Conservation (phyloP, 1,139 yeast species). For the Debaryomyces udenii region DNA sequence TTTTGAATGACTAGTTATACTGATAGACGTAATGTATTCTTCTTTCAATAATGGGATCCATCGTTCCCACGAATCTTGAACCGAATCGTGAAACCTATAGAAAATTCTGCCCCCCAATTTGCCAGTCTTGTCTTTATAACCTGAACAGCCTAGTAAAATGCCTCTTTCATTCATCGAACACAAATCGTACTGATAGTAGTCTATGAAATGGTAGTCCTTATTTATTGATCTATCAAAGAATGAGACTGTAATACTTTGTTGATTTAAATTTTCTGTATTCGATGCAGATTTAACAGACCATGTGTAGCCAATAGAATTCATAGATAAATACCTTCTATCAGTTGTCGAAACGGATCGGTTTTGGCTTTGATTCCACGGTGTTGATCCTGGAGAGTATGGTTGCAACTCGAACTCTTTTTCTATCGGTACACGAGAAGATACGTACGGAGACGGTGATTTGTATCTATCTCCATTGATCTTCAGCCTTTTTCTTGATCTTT, state of each 20-base stretch:
- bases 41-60: slow-evolving; percentile 36
- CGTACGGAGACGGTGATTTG: slow-evolving; percentile 9
- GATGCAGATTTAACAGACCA: slow-evolving; percentile 65
- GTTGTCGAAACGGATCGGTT: slow-evolving; percentile 19
- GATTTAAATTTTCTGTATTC: slow-evolving; percentile 20
- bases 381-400: slow-evolving; percentile 77
- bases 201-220: slow-evolving; percentile 86
- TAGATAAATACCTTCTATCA: slow-evolving; percentile 72
- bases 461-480: slow-evolving; percentile 24
- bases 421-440: slow-evolving; percentile 5
- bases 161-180: slow-evolving; percentile 75
- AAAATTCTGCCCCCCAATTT: slow-evolving; percentile 35
- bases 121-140: slow-evolving; percentile 23
- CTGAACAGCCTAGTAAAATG: slow-evolving; percentile 59
- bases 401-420: slow-evolving; percentile 14
- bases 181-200: slow-evolving; percentile 67
- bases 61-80: slow-evolving; percentile 49
- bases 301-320: slow-evolving; percentile 80
- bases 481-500: slow-evolving; percentile 28
- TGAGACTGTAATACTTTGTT: slow-evolving; percentile 77
- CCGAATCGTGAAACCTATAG: slow-evolving; percentile 49
- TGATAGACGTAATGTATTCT: slow-evolving; percentile 44
- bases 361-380: slow-evolving; percentile 66
- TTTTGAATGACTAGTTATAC: slow-evolving; percentile 32
- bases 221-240: slow-evolving; percentile 83